These are phyloP conservation scores for Pseudogymnoascus sp. DNA, from an alignment of 2,329 filamentous ascomycete species.

Conservation along the genomic window DNA sequence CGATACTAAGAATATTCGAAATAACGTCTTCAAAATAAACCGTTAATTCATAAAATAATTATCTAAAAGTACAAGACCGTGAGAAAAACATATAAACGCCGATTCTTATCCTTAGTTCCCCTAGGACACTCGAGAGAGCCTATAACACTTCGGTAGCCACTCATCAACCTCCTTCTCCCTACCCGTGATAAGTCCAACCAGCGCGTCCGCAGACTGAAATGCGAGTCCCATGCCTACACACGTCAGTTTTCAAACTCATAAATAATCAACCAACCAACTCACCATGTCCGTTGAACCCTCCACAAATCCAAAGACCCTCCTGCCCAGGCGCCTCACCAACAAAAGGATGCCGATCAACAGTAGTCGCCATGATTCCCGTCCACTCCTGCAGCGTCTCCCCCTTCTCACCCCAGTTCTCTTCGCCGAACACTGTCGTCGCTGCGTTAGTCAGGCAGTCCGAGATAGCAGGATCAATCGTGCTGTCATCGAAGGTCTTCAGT, in stretches of 20 bases:
- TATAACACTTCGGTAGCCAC: conserved; percentile 19
- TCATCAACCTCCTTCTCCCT: conserved; percentile 15
- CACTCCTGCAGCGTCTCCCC: conserved; percentile 39
- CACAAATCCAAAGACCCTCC: conserved; percentile 23
- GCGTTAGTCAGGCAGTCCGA: conserved; percentile 34
- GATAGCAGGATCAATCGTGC: conserved; percentile 31
- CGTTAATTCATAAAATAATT: too few relatives aligned
- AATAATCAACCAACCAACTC: not conserved
- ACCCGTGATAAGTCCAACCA: conserved; percentile 18
- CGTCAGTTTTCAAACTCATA: not conserved
- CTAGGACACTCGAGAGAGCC: not conserved
- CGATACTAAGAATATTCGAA: too few relatives aligned
- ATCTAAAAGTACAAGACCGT: too few relatives aligned
- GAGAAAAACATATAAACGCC: too few relatives aligned
- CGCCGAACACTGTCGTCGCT: conserved; percentile 27
- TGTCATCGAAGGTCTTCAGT: conserved; percentile 37
- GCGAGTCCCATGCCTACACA: conserved; percentile 18
- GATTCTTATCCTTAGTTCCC: not conserved
- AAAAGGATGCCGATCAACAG: conserved; percentile 43
- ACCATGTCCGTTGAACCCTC: conserved; percentile 23
- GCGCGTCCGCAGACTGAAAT: conserved; percentile 18
- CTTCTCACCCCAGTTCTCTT: conserved; percentile 38
- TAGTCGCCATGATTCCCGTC: conserved; percentile 51
- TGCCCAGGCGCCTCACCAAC: conserved; percentile 41
- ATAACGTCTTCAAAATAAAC: too few relatives aligned